Evolutionary conservation across 2,329 filamentous ascomycete species (phyloP).

Genomic region (Pseudogymnoascus sp.): DNA sequence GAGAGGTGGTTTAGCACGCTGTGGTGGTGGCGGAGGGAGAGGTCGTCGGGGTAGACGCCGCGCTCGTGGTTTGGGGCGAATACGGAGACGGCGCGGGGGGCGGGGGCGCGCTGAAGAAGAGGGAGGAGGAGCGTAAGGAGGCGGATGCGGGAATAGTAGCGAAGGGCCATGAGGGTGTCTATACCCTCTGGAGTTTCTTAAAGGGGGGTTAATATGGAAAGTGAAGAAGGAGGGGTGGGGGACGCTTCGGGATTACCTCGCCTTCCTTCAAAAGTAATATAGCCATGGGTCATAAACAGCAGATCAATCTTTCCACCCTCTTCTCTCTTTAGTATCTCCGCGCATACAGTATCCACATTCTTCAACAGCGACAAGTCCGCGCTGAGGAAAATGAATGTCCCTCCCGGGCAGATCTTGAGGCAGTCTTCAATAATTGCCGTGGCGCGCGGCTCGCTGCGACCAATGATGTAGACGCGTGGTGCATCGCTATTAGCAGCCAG

Average conservation of each 20-base stretch:
- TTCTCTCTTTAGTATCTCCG: constrained; percentile 25
- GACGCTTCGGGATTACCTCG: constrained; percentile 16
- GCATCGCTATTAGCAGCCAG: background rate
- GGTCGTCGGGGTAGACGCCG: constrained; percentile 20
- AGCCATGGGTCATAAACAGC: constrained; percentile 28
- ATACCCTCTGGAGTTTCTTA: constrained; percentile 30
- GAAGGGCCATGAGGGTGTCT: constrained; percentile 25
- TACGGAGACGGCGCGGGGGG: constrained; percentile 28
- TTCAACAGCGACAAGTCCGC: constrained; percentile 26
- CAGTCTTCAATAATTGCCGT: constrained; percentile 25
- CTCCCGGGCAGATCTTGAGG: constrained; percentile 23
- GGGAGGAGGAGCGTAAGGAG: constrained; percentile 25
- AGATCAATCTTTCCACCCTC: constrained; percentile 27
- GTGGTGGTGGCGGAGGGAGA: constrained; percentile 28
- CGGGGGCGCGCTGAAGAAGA: constrained; percentile 19
- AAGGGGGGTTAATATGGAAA: background rate
- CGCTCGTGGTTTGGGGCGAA: constrained; percentile 29
- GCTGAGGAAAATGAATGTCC: constrained; percentile 29
- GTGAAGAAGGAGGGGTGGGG: background rate
- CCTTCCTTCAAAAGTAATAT: constrained; percentile 20
- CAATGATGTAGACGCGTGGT: constrained; percentile 30
- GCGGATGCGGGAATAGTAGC: constrained; percentile 30
- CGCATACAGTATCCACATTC: constrained; percentile 28
- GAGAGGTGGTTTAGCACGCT: constrained; percentile 25
- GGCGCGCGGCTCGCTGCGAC: constrained; percentile 25